Evolutionary conservation across 1,284 basidiomycete genomes (phyloP).

Genomic region (Hemileia vastatrix): DNA sequence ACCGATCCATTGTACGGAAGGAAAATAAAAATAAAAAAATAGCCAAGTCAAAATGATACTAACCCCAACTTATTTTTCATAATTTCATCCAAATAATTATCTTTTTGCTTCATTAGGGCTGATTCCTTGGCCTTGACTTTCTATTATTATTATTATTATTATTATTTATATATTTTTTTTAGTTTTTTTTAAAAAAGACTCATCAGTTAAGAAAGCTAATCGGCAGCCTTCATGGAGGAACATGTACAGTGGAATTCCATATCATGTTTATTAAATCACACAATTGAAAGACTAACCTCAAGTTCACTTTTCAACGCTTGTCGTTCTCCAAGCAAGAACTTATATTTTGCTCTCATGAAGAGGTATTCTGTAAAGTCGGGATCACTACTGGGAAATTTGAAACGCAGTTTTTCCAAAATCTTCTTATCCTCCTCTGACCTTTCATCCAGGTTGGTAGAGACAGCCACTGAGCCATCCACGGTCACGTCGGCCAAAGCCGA

Average conservation of each 20-base stretch:
- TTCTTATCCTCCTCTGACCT: conserved; percentile 6
- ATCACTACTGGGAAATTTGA: conserved; percentile 5
- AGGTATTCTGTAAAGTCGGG: conserved; percentile 3
- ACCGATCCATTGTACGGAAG: too few species aligned
- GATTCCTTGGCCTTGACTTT: conserved; percentile 9
- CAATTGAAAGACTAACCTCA: conserved; percentile 7
- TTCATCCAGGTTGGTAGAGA: background rate
- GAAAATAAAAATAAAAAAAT: too few species aligned
- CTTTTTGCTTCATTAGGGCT: conserved; percentile 7
- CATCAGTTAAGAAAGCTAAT: too few species aligned
- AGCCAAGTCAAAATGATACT: too few species aligned
- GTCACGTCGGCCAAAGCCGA: background rate
- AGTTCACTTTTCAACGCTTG: conserved; percentile 10
- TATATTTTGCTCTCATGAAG: conserved; percentile 11
- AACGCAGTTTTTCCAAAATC: background rate
- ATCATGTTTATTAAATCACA: too few species aligned
- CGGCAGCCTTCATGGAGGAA: too few species aligned
- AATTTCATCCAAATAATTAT: conserved; percentile 8
- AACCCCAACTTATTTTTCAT: conserved; percentile 14
- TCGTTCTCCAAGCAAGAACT: conserved; percentile 14
- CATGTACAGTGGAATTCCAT: too few species aligned
- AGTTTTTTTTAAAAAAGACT: too few species aligned
- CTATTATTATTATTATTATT: too few species aligned
- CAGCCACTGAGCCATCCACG: too few species aligned
- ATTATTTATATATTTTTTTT: too few species aligned